Evolutionary conservation across 129 eudicot genomes (phyloP).

Genomic region (Erigeron canadensis): DNA sequence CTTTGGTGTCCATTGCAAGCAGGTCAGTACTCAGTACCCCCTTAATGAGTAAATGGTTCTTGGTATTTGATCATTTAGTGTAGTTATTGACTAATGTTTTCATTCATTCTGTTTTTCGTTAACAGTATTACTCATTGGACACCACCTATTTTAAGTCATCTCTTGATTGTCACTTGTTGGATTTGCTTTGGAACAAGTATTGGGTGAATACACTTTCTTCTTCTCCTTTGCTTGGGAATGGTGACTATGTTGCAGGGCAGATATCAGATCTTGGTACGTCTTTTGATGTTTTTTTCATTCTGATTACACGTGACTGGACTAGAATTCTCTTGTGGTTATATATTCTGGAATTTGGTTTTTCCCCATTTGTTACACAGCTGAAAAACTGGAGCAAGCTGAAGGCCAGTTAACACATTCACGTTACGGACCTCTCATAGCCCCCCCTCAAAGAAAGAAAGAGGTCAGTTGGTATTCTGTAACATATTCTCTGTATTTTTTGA

Average conservation of each 20-base stretch:
- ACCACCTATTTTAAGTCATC: slow-evolving; percentile 95
- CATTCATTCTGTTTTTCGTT: neutral
- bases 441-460: slow-evolving; percentile 97
- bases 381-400: slow-evolving; percentile 96
- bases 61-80: neutral
- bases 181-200: slow-evolving; percentile 96
- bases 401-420: slow-evolving; percentile 89
- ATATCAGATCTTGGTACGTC: slow-evolving; percentile 86
- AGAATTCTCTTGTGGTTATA: neutral
- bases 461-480: slow-evolving; percentile 33
- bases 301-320: neutral
- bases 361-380: slow-evolving; percentile 52
- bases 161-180: slow-evolving; percentile 94
- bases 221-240: slow-evolving; percentile 93
- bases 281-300: slow-evolving; percentile 7
- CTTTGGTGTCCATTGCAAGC: slow-evolving; percentile 99
- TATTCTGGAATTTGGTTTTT: slow-evolving; percentile 1
- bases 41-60: neutral
- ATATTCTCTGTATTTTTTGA: neutral
- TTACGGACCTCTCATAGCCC: slow-evolving; percentile 67
- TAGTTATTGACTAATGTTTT: neutral
- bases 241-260: slow-evolving; percentile 98
- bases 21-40: slow-evolving; percentile 49
- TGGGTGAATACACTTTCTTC: slow-evolving; percentile 99
- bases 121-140: slow-evolving; percentile 94